phyloP scores from a whole-genome alignment of 176 grass and related monocot genomes.

The sorghum (Sorghum bicolor) region Sorghum_bicolor_NCBIv3 NC_012879.2:8975001-8975500 shows the following conservation, averaged over 20 bases:
- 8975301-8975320: conserved; percentile 36
- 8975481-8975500: background rate
- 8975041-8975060: background rate
- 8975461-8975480: conserved; percentile 9
- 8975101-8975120: background rate
- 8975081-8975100: background rate
- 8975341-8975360: conserved; percentile 5
- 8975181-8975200: background rate
- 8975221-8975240: background rate
- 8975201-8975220: background rate
- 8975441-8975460: background rate
- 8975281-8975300: conserved; percentile 22
- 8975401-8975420: conserved; percentile 20
- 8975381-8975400: conserved; percentile 20
- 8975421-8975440: background rate
- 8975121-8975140: background rate
- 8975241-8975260: background rate
- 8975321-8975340: conserved; percentile 30
- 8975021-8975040: background rate
- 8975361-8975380: conserved; percentile 17
- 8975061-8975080: background rate
- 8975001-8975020: background rate
- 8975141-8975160: background rate
- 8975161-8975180: background rate
- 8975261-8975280: conserved; percentile 39